These are phyloP conservation scores for Mycena latifolia DNA, from an alignment of 768 basidiomycete genomes.

Conservation along the genomic window DNA sequence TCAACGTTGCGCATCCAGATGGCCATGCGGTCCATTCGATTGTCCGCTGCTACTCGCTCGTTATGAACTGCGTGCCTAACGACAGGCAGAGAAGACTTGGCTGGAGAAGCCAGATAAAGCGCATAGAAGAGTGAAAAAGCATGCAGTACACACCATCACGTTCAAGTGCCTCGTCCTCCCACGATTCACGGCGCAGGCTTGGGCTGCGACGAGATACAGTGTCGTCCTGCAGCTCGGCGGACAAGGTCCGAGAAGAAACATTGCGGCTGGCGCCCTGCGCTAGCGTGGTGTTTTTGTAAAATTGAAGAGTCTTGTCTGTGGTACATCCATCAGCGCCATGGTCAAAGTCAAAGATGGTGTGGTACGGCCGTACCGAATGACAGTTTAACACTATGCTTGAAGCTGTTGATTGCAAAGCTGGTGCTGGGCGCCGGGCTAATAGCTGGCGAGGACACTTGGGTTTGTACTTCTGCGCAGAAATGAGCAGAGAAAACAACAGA, in stretches of 20 bases:
- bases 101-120: constrained; percentile 40
- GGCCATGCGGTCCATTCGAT: constrained; percentile 75
- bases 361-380: constrained; percentile 81
- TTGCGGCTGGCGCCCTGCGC: constrained; percentile 57
- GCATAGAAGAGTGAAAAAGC: neutral
- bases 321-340: constrained; percentile 1
- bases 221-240: constrained; percentile 51
- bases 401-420: constrained; percentile 58
- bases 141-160: constrained; percentile 53
- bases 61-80: constrained; percentile 66
- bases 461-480: constrained; percentile 17
- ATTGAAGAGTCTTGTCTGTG: constrained; percentile 74
- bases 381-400: constrained; percentile 79
- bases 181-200: constrained; percentile 57
- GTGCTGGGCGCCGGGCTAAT: constrained; percentile 3
- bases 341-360: too few species aligned
- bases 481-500: neutral
- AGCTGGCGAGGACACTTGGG: constrained; percentile 3
- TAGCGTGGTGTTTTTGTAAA: constrained; percentile 76
- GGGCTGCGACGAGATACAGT: constrained; percentile 39
- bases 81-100: constrained; percentile 65
- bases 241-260: constrained; percentile 57
- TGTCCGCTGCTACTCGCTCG: constrained; percentile 67
- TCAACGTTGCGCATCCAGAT: constrained; percentile 89
- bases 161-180: constrained; percentile 61